These are phyloP conservation scores for Sutorius eximius DNA, from an alignment of 1,284 basidiomycete genomes.

Conservation along the genomic window DNA sequence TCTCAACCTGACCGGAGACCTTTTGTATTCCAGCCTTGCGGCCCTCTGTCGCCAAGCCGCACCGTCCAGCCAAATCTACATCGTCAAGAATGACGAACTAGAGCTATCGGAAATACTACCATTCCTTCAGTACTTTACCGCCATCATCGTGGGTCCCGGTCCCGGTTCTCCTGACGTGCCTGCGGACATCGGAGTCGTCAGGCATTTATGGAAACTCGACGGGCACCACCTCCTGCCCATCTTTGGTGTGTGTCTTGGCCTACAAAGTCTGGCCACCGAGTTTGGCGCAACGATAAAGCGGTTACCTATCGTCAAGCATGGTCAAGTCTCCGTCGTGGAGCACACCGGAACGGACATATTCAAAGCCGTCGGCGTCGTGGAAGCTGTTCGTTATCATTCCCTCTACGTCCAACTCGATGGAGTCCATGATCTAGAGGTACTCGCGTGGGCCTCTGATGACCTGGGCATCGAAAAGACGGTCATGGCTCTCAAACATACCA, in stretches of 20 bases:
- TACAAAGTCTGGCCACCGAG: conserved; percentile 85
- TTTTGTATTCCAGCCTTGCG: conserved; percentile 50
- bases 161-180: conserved; percentile 73
- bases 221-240: conserved; percentile 62
- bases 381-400: conserved; percentile 87
- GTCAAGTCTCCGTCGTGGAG: conserved; percentile 70
- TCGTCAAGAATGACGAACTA: conserved; percentile 71
- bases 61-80: conserved; percentile 58
- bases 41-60: conserved; percentile 60
- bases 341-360: conserved; percentile 65
- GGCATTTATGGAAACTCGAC: conserved; percentile 62
- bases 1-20: background rate
- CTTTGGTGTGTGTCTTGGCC: conserved; percentile 89
- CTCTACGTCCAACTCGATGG: conserved; percentile 55
- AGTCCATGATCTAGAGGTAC: conserved; percentile 51
- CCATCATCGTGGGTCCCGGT: conserved; percentile 74
- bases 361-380: conserved; percentile 54
- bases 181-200: conserved; percentile 66
- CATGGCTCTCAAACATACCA: conserved; percentile 69
- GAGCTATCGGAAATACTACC: conserved; percentile 49
- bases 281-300: conserved; percentile 64
- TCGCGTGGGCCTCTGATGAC: conserved; percentile 70
- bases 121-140: conserved; percentile 60
- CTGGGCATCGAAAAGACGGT: conserved; percentile 63
- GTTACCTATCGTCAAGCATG: conserved; percentile 72